Evolutionary conservation across 352 stramenopile species (phyloP), one percentile per base, ranked within the genome.

Genomic region (Blastocystis sp.): DNA sequence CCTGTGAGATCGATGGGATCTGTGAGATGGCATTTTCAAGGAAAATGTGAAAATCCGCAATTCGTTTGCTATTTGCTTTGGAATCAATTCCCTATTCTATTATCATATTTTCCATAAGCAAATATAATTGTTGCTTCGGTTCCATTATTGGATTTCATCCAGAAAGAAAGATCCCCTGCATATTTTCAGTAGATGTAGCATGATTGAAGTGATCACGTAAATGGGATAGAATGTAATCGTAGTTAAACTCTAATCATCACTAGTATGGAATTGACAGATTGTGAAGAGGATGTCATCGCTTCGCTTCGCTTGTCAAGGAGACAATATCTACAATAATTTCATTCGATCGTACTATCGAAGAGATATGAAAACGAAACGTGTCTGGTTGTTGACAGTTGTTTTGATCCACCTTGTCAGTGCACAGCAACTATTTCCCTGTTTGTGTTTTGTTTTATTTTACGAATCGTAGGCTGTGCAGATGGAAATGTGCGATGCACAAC

Each of bases 401-500:
- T 26, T 53, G 9, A n/a, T 78, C 3, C 66, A 39, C 54, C n/a
- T 78, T 53, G 20, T 78, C 18, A 39, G 30, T 54, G 26, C 66
- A 11, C 24, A 78, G 30, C 34, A 78, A 34, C 66, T 41, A 18
- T 78, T 55, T 55, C 66, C 66, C n/a, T 78, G 66, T 78, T 55
- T 24, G 24, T 39, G 20, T 26, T 34, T 9, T 24, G 26, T 56
- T 13, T 56, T 5, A 30, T 11, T 11, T 16, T 78, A 56, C 41
- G 20, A 16, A 16, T 8, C 24, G 26, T 81, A 81, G 70, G 70
- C 45, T 81, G 70, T 65, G 70, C 70, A 6, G 50, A 81, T 30
- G 70, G 70, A 81, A 62, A 50, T 30, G 41, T 45, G 11, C 70
- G 70, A 24, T 81, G 70, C 45, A 81, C 70, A n/a, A 81, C 70